Base-by-base conservation (phyloP, 768 basidiomycete genomes). In the Kwoniella heveanensis region DNA sequence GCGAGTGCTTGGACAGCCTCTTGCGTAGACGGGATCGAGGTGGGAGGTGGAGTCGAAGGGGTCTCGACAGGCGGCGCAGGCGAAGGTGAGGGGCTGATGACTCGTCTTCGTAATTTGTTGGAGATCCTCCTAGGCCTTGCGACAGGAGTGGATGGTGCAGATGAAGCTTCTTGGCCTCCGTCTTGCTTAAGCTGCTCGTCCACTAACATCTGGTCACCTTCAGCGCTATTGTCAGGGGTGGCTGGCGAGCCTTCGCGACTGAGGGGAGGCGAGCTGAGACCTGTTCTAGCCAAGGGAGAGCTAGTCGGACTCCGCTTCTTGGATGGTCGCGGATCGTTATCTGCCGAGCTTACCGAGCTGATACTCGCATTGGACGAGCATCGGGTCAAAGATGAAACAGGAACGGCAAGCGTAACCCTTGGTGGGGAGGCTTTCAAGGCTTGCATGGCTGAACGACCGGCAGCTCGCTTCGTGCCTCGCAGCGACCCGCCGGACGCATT, bases 241-340 rank as follows among this genome's bases (percentile, higher is more conserved):
- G 51, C 26, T 19, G 62, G 62, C 29, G 64, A 66, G 32, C 54
- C 51, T 47, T 70, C 70, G 26, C 73, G 52, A 32, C 66, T 70
- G 1, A 70, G 69, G 19, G 73, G 73, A n/a, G 73, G 73, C 24
- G 71, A 72, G 17, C 63, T 67, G 0, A 67, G 47, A n/a, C 71
- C 68, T 6, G 26, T 54, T 30, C 50, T 55, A 8, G 51, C 54
- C 26, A 60, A 39, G 2, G 67, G 57, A 22, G 57, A 56, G 17
- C 49, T 26, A 10, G 54, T 57, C 0, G 55, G 48, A 10, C 39
- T 57, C 29, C 66, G 61, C 39, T 71, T 64, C 46, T 72, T 72
- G 19, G 57, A 50, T 15, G 72, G 71, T 47, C 70, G 60, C 21
- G 37, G 52, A 53, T 72, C 74, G 46, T 62, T 62, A 12, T 66